Evolutionary conservation across 1,139 yeast genomes (phyloP).

Genomic region (Geotrichum cucujoidarum): DNA sequence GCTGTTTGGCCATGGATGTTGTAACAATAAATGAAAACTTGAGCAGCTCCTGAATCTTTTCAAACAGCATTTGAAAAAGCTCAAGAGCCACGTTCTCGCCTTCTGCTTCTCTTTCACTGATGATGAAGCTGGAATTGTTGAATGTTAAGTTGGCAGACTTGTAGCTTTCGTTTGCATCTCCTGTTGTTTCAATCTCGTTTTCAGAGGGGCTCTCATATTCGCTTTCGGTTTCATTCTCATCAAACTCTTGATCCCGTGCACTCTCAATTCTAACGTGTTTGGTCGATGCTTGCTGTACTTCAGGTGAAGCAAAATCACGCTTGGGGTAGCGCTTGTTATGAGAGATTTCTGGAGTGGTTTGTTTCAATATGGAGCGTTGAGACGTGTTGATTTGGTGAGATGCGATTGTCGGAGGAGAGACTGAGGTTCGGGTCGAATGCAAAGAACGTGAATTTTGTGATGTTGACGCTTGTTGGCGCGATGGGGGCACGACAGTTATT

Average conservation of each 20-base stretch:
- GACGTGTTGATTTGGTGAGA: not conserved
- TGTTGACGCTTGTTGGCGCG: not conserved
- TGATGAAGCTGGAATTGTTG: slow-evolving; percentile 10
- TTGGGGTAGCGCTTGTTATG: not conserved
- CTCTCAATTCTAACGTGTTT: slow-evolving; percentile 3
- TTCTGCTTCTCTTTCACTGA: slow-evolving; percentile 6
- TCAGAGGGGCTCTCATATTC: slow-evolving; percentile 2
- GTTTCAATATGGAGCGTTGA: no score
- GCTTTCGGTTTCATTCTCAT: slow-evolving; percentile 4
- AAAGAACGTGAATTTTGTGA: not conserved
- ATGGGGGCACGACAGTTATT: not conserved
- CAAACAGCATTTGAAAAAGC: slow-evolving; percentile 1
- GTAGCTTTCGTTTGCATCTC: slow-evolving; percentile 1
- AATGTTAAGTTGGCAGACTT: slow-evolving; percentile 5
- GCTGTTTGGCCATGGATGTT: slow-evolving; percentile 5
- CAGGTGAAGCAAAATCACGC: not conserved
- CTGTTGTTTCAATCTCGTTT: slow-evolving; percentile 1
- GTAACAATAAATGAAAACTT: not conserved
- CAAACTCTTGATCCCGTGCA: slow-evolving; percentile 1
- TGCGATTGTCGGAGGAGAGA: not conserved
- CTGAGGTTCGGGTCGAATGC: not conserved
- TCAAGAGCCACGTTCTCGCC: slow-evolving; percentile 6
- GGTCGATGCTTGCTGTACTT: not conserved
- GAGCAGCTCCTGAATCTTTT: not conserved
- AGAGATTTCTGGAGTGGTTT: not conserved